Evolutionary conservation across 164 flowering plant species (phyloP), one percentile per base, ranked within the genome.

Genomic region (Cinnamomum chago): DNA sequence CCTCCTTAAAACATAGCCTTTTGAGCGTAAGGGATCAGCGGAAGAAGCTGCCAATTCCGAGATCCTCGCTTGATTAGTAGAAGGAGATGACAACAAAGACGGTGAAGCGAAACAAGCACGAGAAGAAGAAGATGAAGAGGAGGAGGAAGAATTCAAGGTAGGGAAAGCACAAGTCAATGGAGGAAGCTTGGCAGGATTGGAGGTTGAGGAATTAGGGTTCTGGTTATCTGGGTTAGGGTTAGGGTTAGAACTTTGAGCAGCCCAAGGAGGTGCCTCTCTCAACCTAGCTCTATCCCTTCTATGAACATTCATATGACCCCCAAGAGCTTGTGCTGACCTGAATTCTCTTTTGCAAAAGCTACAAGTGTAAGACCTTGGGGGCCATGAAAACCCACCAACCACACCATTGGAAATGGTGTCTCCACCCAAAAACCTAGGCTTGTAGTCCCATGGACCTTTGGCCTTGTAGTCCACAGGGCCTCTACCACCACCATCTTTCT

Each of bases 311-410:
- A 91, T 72, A 58, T 72, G 75, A n/a, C 75, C 75, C 13, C 75
- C 75, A 40, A 72, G 75, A 23, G 75, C 75, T 82, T 91, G 96
- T 70, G 96, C 93, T 69, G 93, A 91, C 81, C 85, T 85, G 74
- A 91, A 91, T 71, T 87, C 91, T 72, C 90, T 88, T 71, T 81
- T 87, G 82, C 96, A 91, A 73, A 90, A 91, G 77, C 86, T 88
- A 73, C 93, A 91, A 12, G 87, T 72, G 78, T 88, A 91, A 51
- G 88, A 83, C 72, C 94, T 88, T 73, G 96, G 92, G 15, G 96
- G 94, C 96, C 96, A 91, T 72, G 87, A 76, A 75, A 84, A 83
- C 75, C 87, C 89, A 77, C 78, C 76, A n/a, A 76, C 52, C 23
- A 40, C 47, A 40, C 47, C 10, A 40, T 40, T 40, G 11, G 47